phyloP scores from a whole-genome alignment of 2,329 filamentous ascomycete species.

The Penicillium hordei region DNA sequence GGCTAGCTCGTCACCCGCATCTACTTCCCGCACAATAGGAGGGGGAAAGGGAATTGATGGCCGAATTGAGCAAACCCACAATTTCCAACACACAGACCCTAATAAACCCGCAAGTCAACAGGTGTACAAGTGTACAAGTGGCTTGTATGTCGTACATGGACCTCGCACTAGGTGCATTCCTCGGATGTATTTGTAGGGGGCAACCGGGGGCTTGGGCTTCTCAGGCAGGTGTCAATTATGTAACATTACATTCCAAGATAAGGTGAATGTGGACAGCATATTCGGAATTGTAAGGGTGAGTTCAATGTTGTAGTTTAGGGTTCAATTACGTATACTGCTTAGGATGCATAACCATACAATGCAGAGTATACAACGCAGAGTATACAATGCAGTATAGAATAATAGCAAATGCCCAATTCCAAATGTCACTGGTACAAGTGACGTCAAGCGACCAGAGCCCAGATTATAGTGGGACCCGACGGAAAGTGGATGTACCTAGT shows the following conservation, averaged over 20 bases:
- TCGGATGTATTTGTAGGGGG: conserved; percentile 4
- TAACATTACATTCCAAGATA: conserved; percentile 5
- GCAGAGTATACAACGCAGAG: background rate
- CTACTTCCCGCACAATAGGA: background rate
- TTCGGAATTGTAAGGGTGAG: background rate
- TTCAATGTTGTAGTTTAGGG: background rate
- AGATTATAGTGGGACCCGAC: conserved; percentile 10
- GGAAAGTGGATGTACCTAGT: conserved; percentile 10
- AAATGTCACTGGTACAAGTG: conserved; percentile 8
- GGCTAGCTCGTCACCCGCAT: background rate
- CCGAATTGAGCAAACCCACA: background rate
- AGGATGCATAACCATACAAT: no score
- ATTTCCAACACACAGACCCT: background rate
- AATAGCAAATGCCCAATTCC: background rate
- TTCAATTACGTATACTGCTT: background rate
- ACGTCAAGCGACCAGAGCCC: conserved; percentile 9
- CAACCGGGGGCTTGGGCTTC: background rate
- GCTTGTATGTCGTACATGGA: conserved; percentile 11
- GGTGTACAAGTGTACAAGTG: background rate
- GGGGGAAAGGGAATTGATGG: background rate
- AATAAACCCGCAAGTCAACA: background rate
- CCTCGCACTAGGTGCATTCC: conserved; percentile 11
- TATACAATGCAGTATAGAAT: background rate
- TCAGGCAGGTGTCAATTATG: conserved; percentile 1
- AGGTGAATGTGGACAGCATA: background rate